phyloP scores from a whole-genome alignment of 306 rosid species.

The Vigna mungo region DNA sequence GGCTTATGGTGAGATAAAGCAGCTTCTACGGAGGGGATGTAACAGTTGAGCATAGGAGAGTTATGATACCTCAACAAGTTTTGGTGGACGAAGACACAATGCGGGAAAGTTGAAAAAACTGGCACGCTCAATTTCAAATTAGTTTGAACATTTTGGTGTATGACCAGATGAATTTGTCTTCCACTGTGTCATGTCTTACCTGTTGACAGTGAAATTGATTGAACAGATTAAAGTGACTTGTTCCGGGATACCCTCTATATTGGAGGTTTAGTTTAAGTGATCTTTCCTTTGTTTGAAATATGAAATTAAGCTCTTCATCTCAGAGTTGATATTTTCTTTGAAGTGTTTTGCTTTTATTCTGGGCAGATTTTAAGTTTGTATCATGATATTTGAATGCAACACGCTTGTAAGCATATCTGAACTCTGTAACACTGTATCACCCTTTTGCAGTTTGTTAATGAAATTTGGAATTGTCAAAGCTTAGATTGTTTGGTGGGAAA shows the following conservation, averaged over 20 bases:
- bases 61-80: conserved; percentile 17
- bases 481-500: neutral
- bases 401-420: no score
- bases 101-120: conserved; percentile 7
- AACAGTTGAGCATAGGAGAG: neutral
- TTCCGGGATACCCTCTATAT: neutral
- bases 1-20: neutral
- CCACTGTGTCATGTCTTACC: neutral
- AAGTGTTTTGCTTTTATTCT: neutral
- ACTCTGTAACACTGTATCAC: no score
- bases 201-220: conserved; percentile 6
- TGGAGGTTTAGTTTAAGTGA: conserved; percentile 2
- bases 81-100: conserved; percentile 1
- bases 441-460: neutral
- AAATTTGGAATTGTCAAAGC: conserved; percentile 5
- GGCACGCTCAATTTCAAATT: neutral
- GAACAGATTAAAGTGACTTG: neutral
- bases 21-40: neutral
- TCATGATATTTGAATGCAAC: neutral
- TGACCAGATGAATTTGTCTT: conserved; percentile 16
- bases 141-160: neutral
- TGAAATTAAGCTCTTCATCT: conserved; percentile 9
- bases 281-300: neutral
- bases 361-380: conserved; percentile 3
- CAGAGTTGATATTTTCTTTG: neutral